Evolutionary conservation across 1,284 basidiomycete genomes (phyloP).

Genomic region (Amylostereum areolatum): DNA sequence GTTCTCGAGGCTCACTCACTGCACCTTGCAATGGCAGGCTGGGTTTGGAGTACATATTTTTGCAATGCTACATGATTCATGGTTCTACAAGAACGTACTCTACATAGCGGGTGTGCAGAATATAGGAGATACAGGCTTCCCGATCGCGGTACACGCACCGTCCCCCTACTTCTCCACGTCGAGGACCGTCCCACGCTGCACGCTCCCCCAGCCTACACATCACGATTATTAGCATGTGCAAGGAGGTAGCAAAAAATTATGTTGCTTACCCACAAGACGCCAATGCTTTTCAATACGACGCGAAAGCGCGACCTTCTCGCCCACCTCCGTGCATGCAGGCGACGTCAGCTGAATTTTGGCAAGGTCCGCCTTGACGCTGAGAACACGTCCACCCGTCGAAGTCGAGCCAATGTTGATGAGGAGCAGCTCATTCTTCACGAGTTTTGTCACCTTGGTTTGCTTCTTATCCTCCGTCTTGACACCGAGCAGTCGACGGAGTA

Average conservation of each 20-base stretch:
- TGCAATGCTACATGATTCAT: too few species aligned
- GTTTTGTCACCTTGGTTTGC: conserved; percentile 92
- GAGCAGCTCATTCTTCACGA: conserved; percentile 89
- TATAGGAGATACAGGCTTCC: too few species aligned
- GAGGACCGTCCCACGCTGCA: conserved; percentile 49
- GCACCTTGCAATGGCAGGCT: too few species aligned
- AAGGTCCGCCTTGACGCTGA: conserved; percentile 87
- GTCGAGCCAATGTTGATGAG: conserved; percentile 94
- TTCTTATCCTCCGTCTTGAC: conserved; percentile 99
- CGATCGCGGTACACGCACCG: not conserved
- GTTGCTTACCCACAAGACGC: conserved; percentile 72
- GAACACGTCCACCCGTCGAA: conserved; percentile 88
- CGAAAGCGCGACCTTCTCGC: conserved; percentile 92
- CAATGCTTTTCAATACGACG: conserved; percentile 97
- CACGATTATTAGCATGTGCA: conserved; percentile 1
- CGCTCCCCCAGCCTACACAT: conserved; percentile 47
- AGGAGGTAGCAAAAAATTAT: not conserved
- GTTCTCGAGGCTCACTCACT: too few species aligned
- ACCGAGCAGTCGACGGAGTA: conserved; percentile 91
- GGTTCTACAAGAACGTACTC: too few species aligned
- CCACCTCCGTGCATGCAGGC: conserved; percentile 90
- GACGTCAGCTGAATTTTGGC: conserved; percentile 90
- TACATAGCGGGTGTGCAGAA: too few species aligned
- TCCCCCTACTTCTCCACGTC: conserved; percentile 35
- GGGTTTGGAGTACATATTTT: too few species aligned